Base-by-base conservation (phyloP, 495 filamentous ascomycete genomes). In the Penicillium arizonense region DNA sequence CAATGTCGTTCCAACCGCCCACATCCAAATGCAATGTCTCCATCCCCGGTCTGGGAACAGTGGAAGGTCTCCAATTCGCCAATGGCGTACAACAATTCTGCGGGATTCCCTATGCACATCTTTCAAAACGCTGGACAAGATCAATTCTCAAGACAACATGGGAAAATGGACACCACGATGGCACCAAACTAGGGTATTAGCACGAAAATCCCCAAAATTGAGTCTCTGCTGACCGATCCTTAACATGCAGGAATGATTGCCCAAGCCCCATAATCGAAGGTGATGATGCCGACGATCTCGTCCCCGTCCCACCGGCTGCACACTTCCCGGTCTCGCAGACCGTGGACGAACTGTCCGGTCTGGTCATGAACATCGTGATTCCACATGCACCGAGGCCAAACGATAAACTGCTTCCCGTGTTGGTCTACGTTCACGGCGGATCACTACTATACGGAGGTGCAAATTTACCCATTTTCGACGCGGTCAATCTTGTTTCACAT, bases 281-380 rank as follows among this genome's bases (percentile, higher is more conserved):
- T 13, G 66, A 67, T 33, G 59, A 64, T 41, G 39, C 52, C 4
- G 49, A 57, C 23, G 61, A 65, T 8, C 55, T 69, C 7, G 57
- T 65, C 3, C 63, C 66, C 0, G 61, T 69, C 12, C 63, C 61
- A 32, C 59, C 55, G 9, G 28, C 61, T 21, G 36, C 58, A 11
- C 64, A 69, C 42, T 59, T 69, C 9, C 37, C 56, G 2, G 37
- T 46, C 0, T 44, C 20, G 0, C 55, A 41, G 3, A 3, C 36
- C 14, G 50, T 52, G 5, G 59, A 69, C 24, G 66, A 69, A 39
- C 50, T 69, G 2, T 55, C 53, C 16, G 63, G 57, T 3, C 59
- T 67, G 18, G 61, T 64, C 1, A 64, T 70, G 59, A 70, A 70
- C 24, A 65, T 70, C 30, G 67, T 62, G 7, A 45, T 63, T n/a